Evolutionary conservation across 2,329 filamentous ascomycete species (phyloP), one percentile per base, ranked within the genome.

Genomic region (Xylariomycetidae sp.): DNA sequence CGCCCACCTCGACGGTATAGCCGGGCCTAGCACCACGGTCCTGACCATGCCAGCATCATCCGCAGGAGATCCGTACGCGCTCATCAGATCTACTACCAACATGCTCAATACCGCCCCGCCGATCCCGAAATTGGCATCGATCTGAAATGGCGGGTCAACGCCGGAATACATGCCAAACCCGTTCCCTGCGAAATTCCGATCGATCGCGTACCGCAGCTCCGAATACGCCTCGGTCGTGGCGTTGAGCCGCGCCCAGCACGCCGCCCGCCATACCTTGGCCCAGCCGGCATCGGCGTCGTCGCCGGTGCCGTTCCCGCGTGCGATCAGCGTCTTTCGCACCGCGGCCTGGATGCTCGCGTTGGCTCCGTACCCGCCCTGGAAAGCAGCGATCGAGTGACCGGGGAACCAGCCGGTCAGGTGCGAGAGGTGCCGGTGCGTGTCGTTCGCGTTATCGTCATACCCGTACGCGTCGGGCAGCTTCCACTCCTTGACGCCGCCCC

Each of bases 41-140:
- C 59, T 53, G 10, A 31, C 29, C 3, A 42, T 47, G 0, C 37
- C 46, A 4, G 29, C 29, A 1, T 27, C 29, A 6, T 15, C 14
- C 29, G 17, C 29, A 4, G 16, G 33, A 4, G 40, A 8, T n/a
- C n/a, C 36, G 23, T 46, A 37, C 9, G 50, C 20, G 6, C 54
- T 41, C 0, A 65, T 62, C 25, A 72, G 32, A 49, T 76, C 68
- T n/a, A 73, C 62, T 30, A 72, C 59, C 25, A 76, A 48, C 69
- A 76, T 69, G 37, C 61, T 58, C 34, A 76, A 38, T 32, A 74
- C 58, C 0, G 68, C 70, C 0, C 69, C 73, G 3, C 58, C 59
- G 15, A 66, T 51, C 2, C 72, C 74, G 40, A 73, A 77, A 46
- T 78, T 78, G 6, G 72, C 74, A 48, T 78, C 74, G 36, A 77